Percentiles rank a stretch among this genome's conserved stretches.
phyloP scores from a whole-genome alignment of 2,329 filamentous ascomycete genomes.

The Penicillium decumbens region DNA sequence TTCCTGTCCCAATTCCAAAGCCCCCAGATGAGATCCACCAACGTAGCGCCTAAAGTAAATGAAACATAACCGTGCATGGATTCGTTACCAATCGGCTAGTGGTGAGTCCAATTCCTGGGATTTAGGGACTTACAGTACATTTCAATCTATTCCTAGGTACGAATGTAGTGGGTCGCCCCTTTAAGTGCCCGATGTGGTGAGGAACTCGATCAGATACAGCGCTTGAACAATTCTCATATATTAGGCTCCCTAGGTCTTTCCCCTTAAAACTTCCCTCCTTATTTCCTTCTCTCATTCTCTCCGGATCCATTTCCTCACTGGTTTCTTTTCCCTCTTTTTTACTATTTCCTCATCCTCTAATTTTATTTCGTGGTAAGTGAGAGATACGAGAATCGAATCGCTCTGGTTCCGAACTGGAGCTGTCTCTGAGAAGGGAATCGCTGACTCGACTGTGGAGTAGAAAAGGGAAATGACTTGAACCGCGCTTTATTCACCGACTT shows the following conservation, averaged over 20 bases:
- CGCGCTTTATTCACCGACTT: neutral
- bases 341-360: neutral
- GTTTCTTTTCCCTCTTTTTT: neutral
- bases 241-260: neutral
- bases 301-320: neutral
- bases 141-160: too few species aligned
- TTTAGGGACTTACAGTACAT: conserved; percentile 3
- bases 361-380: neutral
- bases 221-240: neutral
- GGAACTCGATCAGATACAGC: neutral
- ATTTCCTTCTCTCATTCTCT: too few species aligned
- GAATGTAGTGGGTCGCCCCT: conserved; percentile 12
- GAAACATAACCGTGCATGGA: conserved; percentile 14
- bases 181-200: conserved; percentile 9
- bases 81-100: conserved; percentile 2
- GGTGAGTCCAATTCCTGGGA: conserved; percentile 1
- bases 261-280: neutral
- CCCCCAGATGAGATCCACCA: conserved; percentile 12
- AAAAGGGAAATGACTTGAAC: conserved; percentile 4
- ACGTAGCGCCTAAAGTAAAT: conserved; percentile 13
- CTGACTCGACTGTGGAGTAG: conserved; percentile 14
- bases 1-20: conserved; percentile 2
- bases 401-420: neutral
- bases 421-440: conserved; percentile 1
- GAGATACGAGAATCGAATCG: neutral